phyloP scores from a whole-genome alignment of 2,329 filamentous ascomycete species.

The Fusarium denticulatum region DNA sequence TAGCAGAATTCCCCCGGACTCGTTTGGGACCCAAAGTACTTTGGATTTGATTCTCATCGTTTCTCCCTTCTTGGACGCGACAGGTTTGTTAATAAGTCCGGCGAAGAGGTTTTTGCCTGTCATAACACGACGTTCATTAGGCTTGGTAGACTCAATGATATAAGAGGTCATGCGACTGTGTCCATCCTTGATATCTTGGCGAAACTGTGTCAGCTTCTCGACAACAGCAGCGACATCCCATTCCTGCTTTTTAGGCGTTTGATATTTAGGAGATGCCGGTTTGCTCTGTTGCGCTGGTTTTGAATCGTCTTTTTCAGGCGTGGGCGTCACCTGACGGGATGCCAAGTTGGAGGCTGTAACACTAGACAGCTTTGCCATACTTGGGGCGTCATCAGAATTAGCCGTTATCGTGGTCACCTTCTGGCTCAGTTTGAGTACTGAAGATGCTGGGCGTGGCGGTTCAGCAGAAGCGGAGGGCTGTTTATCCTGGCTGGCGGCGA shows the following conservation, averaged over 20 bases:
- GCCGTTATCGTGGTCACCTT: slow-evolving; percentile 18
- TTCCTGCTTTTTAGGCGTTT: slow-evolving; percentile 42
- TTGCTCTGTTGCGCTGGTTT: slow-evolving; percentile 19
- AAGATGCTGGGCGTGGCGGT: neutral
- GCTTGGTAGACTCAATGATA: slow-evolving; percentile 57
- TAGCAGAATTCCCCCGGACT: slow-evolving; percentile 4
- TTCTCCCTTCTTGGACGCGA: slow-evolving; percentile 49
- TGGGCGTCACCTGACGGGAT: slow-evolving; percentile 41
- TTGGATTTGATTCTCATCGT: slow-evolving; percentile 63
- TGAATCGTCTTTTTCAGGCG: slow-evolving; percentile 20
- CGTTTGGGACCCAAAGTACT: slow-evolving; percentile 47
- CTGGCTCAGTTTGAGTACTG: slow-evolving; percentile 2
- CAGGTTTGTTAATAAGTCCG: slow-evolving; percentile 51
- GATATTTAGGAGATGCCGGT: slow-evolving; percentile 29
- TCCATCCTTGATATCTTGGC: slow-evolving; percentile 56
- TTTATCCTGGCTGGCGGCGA: slow-evolving; percentile 2
- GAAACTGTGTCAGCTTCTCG: slow-evolving; percentile 51
- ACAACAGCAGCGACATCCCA: slow-evolving; percentile 59
- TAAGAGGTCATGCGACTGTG: slow-evolving; percentile 58
- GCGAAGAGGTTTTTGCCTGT: slow-evolving; percentile 61
- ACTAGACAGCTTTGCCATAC: slow-evolving; percentile 38
- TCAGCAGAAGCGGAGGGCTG: neutral
- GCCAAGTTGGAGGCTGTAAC: slow-evolving; percentile 26
- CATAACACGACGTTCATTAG: slow-evolving; percentile 51
- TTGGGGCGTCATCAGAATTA: slow-evolving; percentile 30